Percentiles rank a stretch among this genome's conserved stretches.
Evolutionary conservation across 768 basidiomycete species (phyloP).

Genomic region (Boletus sensibilis): DNA sequence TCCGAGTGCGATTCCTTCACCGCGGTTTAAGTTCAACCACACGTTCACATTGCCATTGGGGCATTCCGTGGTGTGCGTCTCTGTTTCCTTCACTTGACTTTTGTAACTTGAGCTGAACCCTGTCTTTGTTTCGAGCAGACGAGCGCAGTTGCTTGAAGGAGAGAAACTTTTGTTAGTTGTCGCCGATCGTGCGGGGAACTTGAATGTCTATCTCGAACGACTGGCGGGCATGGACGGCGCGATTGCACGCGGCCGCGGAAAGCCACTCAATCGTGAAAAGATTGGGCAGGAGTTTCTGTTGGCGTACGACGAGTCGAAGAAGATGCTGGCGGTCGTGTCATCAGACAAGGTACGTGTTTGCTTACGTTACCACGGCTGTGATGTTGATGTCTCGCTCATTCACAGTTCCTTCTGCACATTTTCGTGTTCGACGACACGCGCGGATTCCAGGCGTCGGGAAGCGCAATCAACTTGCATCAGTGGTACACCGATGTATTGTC

Average conservation of each 20-base stretch:
- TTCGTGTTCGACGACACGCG: conserved; percentile 49
- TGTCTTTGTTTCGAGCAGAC: conserved; percentile 18
- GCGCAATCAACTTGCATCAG: conserved; percentile 36
- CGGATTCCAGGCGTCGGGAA: conserved; percentile 41
- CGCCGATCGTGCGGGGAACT: conserved; percentile 33
- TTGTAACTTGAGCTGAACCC: neutral
- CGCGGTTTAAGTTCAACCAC: conserved; percentile 15
- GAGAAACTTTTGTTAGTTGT: conserved; percentile 44
- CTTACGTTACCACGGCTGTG: rapidly evolving
- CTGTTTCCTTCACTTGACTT: neutral
- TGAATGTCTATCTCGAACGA: conserved; percentile 41
- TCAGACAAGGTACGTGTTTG: conserved; percentile 36
- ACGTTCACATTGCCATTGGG: conserved; percentile 22
- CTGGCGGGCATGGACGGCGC: conserved; percentile 33
- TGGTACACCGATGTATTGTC: conserved; percentile 41
- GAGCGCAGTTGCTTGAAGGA: conserved; percentile 41
- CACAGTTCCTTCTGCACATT: conserved; percentile 41
- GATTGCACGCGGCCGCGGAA: conserved; percentile 27
- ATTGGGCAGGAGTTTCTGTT: conserved; percentile 46
- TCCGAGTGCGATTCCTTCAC: conserved; percentile 21
- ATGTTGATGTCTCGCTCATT: neutral
- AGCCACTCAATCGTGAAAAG: conserved; percentile 43
- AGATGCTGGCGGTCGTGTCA: conserved; percentile 47
- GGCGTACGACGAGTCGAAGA: conserved; percentile 52
- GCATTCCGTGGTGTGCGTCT: conserved; percentile 19